phyloP scores from a whole-genome alignment of 441 rosid species.

The Gossypium trilobum region DNA sequence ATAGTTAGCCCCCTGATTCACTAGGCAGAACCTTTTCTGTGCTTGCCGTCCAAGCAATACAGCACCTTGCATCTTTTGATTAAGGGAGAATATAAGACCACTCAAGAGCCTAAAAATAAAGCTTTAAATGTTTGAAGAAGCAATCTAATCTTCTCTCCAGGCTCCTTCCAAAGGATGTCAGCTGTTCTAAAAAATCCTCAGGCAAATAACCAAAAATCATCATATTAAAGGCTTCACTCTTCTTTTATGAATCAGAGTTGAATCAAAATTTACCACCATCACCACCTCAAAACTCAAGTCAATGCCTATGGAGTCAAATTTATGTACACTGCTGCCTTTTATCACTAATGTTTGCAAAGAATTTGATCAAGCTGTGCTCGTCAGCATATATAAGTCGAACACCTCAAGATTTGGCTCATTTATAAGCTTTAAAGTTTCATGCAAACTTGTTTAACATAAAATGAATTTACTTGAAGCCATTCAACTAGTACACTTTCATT shows the following conservation, averaged over 20 bases:
- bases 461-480: neutral
- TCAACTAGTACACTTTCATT: neutral
- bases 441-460: slow-evolving; percentile 3
- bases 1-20: neutral
- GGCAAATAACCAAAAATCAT: neutral
- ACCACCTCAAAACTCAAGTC: neutral
- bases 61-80: neutral
- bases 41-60: neutral
- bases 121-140: neutral
- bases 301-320: neutral
- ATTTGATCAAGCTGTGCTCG: neutral
- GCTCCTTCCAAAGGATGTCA: neutral
- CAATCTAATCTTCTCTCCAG: neutral
- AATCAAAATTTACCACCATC: neutral
- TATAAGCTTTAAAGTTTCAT: neutral
- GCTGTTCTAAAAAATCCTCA: neutral
- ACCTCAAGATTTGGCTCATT: neutral
- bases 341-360: neutral
- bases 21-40: neutral
- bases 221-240: neutral
- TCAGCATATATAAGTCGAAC: neutral
- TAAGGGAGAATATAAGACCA: neutral
- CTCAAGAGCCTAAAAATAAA: neutral
- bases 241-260: neutral
- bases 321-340: neutral